Evolutionary conservation across 2,329 filamentous ascomycete genomes (phyloP).

Genomic region (Ascochyta clinopodiicola): DNA sequence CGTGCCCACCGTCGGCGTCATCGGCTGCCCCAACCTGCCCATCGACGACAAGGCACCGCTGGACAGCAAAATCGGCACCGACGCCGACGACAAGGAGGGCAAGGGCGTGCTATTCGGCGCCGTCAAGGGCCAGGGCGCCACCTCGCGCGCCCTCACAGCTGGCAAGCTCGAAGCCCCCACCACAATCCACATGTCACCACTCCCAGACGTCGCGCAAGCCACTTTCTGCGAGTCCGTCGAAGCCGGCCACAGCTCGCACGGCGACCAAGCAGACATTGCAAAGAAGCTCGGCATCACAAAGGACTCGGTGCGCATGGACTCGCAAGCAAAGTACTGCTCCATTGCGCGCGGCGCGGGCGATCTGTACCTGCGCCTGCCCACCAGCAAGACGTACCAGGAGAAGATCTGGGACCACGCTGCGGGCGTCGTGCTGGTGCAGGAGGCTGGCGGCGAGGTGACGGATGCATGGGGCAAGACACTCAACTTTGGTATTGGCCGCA

Average conservation of each 20-base stretch:
- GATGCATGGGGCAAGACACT: conserved; percentile 85
- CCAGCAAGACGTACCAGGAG: conserved; percentile 87
- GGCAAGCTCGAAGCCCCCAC: conserved; percentile 63
- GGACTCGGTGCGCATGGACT: conserved; percentile 94
- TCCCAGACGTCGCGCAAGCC: conserved; percentile 76
- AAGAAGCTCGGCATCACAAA: conserved; percentile 83
- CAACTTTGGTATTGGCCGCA: conserved; percentile 86
- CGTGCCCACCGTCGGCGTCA: conserved; percentile 89
- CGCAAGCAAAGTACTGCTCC: conserved; percentile 95
- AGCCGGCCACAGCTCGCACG: conserved; percentile 87
- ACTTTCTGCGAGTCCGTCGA: conserved; percentile 98
- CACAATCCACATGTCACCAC: conserved; percentile 78
- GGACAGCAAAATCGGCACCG: conserved; percentile 73
- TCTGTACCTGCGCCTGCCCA: conserved; percentile 88
- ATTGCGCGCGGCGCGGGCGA: conserved; percentile 94
- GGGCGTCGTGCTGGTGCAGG: conserved; percentile 90
- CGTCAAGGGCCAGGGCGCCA: conserved; percentile 78
- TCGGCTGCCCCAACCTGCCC: conserved; percentile 94
- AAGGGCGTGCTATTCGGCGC: conserved; percentile 90
- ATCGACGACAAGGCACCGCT: conserved; percentile 78
- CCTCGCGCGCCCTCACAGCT: conserved; percentile 73
- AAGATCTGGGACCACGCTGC: conserved; percentile 99
- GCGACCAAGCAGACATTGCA: conserved; percentile 85
- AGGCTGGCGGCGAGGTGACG: conserved; percentile 90
- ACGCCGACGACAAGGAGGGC: conserved; percentile 75